A percentile compares a stretch with the other conserved stretches of the same genome.
Conservation (phyloP, 495 filamentous ascomycete genomes). For the Jackrogersella multiformis region DNA sequence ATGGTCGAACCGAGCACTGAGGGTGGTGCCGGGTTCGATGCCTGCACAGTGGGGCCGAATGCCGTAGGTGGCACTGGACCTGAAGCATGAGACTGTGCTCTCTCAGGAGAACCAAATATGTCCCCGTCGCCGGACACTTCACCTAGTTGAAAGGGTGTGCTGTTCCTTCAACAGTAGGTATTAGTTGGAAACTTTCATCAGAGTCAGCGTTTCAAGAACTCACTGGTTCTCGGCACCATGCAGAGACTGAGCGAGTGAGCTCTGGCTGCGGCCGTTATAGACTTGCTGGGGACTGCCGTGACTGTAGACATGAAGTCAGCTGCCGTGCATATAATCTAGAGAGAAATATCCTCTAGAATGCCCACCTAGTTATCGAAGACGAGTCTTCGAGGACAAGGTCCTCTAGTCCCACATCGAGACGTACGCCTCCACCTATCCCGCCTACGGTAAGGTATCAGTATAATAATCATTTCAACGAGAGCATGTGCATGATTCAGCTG, state of each 20-base stretch:
- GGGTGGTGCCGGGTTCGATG: neutral
- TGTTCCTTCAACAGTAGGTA: neutral
- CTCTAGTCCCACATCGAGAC: slow-evolving; percentile 18
- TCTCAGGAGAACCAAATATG: slow-evolving; percentile 21
- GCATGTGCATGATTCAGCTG: neutral
- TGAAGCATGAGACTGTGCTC: neutral
- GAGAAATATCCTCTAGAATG: neutral
- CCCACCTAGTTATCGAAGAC: slow-evolving; percentile 1
- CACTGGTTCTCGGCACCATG: slow-evolving; percentile 10
- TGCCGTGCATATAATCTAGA: neutral
- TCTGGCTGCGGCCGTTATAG: neutral
- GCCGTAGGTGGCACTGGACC: neutral
- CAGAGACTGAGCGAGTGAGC: neutral
- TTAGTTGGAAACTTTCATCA: slow-evolving; percentile 1
- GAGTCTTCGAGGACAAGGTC: slow-evolving; percentile 16
- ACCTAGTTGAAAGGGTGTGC: slow-evolving; percentile 15
- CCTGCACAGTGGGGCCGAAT: neutral
- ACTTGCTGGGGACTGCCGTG: neutral
- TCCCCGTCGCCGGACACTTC: slow-evolving; percentile 11
- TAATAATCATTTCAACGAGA: neutral
- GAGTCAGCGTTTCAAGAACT: neutral
- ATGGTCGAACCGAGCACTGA: slow-evolving; percentile 4
- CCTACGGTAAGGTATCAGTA: slow-evolving; percentile 18
- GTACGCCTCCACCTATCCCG: slow-evolving; percentile 14
- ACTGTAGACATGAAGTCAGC: slow-evolving; percentile 6